Percentiles rank a stretch among this genome's conserved stretches.
Conservation (phyloP, 345 rosid genomes). For the Arabidopsis suecica region DNA sequence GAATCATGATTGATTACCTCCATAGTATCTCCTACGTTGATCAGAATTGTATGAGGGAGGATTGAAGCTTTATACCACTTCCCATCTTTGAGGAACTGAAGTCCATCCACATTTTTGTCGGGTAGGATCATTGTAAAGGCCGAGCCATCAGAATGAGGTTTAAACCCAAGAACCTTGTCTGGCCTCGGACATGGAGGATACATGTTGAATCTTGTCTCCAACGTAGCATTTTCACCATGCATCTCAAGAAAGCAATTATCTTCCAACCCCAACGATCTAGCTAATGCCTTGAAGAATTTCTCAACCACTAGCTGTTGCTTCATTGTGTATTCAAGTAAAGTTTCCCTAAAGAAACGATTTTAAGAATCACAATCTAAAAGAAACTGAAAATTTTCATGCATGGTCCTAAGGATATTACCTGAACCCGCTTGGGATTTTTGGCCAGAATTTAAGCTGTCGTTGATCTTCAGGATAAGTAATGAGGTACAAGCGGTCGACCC, state of each 20-base stretch:
- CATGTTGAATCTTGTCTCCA: slow-evolving; percentile 57
- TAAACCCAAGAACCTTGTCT: slow-evolving; percentile 56
- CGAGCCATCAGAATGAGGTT: slow-evolving; percentile 69
- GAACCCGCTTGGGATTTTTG: slow-evolving; percentile 55
- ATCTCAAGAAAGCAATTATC: slow-evolving; percentile 55
- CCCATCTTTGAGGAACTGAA: slow-evolving; percentile 55
- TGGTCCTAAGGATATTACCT: slow-evolving; percentile 43
- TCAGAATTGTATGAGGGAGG: slow-evolving; percentile 51
- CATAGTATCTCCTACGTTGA: slow-evolving; percentile 60
- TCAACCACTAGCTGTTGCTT: slow-evolving; percentile 38
- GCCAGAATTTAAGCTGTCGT: slow-evolving; percentile 60
- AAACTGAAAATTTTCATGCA: not conserved
- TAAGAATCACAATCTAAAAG: not conserved
- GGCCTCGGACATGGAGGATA: slow-evolving; percentile 73
- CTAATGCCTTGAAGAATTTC: slow-evolving; percentile 54
- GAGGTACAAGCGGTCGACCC: slow-evolving; percentile 72
- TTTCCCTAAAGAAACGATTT: slow-evolving; percentile 39
- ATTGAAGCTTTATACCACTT: slow-evolving; percentile 60
- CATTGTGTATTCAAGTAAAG: slow-evolving; percentile 46
- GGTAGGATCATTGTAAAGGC: slow-evolving; percentile 59
- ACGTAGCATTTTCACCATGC: slow-evolving; percentile 47
- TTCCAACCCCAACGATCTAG: slow-evolving; percentile 54
- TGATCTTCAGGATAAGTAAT: slow-evolving; percentile 53
- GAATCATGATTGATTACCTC: slow-evolving; percentile 48
- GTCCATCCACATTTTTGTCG: slow-evolving; percentile 60